Base-by-base conservation (phyloP, 331 rosid species). In the Stylosanthes scabra region DNA sequence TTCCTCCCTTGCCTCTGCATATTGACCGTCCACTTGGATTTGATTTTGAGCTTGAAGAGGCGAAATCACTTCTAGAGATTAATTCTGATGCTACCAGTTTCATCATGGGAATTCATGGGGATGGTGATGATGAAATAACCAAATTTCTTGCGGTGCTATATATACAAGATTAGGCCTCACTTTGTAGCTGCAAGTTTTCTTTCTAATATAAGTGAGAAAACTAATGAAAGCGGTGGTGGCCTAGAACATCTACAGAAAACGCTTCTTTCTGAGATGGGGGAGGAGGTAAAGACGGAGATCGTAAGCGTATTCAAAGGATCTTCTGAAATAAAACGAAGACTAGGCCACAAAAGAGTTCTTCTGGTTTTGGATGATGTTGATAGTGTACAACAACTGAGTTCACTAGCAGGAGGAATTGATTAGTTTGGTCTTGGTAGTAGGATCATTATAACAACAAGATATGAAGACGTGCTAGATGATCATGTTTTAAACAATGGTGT, bases 331-430 rank as follows among this genome's bases (percentile, higher is more conserved):
- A 65, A 27, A 29, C 10, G 15, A 10, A 44, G 37, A 12, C 72
- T 56, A 0, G 15, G 8, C 3, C 7, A 0, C 9, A 55, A n/a
- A 3, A 66, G 31, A 40, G 49, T 75, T 42, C 65, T 75, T 8
- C 2, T 66, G 11, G 59, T 75, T n/a, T 66, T 75, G 50, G 74
- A 75, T 66, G 79, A 56, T 56, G 60, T 75, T 11, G 73, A 75
- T 42, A 37, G 9, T 11, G 2, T 7, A 27, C n/a, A 42, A 3
- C 65, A 31, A 0, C 11, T 64, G 52, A 16, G 65, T 1, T 5
- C 50, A 2, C 3, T 75, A 0, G 67, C 66, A 2, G 74, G 72
- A 5, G 40, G 10, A 4, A 2, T 10, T 14, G 59, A 45, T n/a
- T 64, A 59, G 79, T 55, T 75, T 45, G 60, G 66, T 56, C 3